Evolutionary conservation across 768 basidiomycete species (phyloP).

Genomic region (Amyloporia xantha): DNA sequence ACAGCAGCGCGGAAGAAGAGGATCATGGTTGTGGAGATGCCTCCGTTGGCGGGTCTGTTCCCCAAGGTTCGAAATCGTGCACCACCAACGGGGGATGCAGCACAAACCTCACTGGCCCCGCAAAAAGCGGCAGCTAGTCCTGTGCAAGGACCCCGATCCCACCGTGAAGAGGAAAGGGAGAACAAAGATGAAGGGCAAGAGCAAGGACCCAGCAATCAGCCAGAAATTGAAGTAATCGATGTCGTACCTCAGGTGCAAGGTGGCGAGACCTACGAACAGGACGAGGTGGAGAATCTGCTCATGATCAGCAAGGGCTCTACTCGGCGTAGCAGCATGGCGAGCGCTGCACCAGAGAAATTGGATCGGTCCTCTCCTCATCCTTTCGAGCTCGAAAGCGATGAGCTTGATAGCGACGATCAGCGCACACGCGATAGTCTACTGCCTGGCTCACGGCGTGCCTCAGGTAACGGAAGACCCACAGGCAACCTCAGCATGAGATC

Average conservation of each 20-base stretch:
- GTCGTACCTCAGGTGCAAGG: no score
- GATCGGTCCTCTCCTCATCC: background rate
- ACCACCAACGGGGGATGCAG: no score
- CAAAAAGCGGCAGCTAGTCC: no score
- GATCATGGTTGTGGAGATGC: background rate
- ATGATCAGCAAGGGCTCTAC: background rate
- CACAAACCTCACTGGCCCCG: no score
- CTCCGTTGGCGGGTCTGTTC: background rate
- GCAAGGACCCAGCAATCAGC: no score
- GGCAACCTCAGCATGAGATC: background rate
- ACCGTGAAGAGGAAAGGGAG: no score
- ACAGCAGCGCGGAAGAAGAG: background rate
- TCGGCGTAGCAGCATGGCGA: background rate
- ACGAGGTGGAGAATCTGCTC: slow-evolving; percentile 9
- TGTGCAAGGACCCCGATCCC: no score
- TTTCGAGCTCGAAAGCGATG: background rate
- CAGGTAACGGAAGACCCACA: background rate
- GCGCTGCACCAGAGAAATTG: background rate
- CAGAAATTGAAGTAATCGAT: no score
- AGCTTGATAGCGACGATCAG: slow-evolving; percentile 16
- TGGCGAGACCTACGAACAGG: slow-evolving; percentile 9
- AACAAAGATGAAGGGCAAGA: slow-evolving; percentile 1
- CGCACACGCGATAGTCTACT: slow-evolving; percentile 4
- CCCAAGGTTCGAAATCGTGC: background rate
- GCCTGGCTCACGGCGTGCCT: background rate